Evolutionary conservation across 2,329 filamentous ascomycete genomes (phyloP), one percentile per base, ranked within the genome.

Genomic region (Penicillium brasilianum): DNA sequence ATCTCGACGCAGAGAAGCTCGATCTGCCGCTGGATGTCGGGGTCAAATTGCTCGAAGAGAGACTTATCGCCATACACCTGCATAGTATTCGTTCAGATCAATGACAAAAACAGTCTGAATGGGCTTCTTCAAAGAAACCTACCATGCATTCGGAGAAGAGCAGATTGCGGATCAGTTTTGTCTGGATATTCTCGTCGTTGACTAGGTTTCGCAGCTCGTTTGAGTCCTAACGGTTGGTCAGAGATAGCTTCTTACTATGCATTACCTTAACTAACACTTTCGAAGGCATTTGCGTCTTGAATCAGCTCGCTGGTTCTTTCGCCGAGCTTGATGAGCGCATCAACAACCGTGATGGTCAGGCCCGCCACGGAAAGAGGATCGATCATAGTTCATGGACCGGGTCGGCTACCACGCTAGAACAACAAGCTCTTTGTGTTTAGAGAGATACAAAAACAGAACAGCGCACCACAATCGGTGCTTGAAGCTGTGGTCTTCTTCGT

Each of bases 151-250:
- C 44, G 8, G 57, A 55, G 34, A 59, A 59, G 28, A 59, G 57
- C 25, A 59, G 51, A 16, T 55, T 59, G 5, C 57, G 57, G 18
- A 59, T 25, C 2, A 55, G 36, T 25, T 55, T 59, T 3, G 52
- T 44, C n/a, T 59, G 57, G 5, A 59, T 34, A 25, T 59, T 59
- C 52, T 59, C 57, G 37, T 59, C 57, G 14, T 59, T 48, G n/a
- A 59, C 57, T 2, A 59, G 52, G n/a, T 55, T 55, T n/a, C 36
- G 52, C 20, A 55, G 34, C 32, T 59, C 57, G 20, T 25, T 51
- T 13, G 57, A 55, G 25, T 59, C 57, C 57, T 59, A 18, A n/a
- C 25, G 18, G 20, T 22, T 9, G 16, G 30, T 58, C 2, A 58
- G 37, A 20, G 16, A 30, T 16, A 9, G 3, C 30, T 50, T 18